These are phyloP conservation scores for Melaleuca quinquenervia DNA, from an alignment of 345 rosid genomes.

Conservation along the genomic window DNA sequence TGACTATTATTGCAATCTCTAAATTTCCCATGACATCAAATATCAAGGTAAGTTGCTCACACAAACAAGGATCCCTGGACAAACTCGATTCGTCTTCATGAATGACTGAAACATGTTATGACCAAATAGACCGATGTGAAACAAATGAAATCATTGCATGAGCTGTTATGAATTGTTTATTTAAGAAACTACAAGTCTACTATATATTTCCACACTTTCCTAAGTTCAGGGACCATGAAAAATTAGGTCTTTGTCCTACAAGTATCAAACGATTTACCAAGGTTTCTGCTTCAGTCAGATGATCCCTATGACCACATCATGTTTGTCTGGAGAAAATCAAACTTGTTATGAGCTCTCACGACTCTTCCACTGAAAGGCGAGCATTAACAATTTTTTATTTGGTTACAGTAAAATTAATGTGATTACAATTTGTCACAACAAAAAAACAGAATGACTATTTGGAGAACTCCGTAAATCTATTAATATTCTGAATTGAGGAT, in stretches of 20 bases:
- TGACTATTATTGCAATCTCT: not conserved
- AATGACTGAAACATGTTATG: not conserved
- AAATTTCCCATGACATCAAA: not conserved
- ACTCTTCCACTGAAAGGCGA: not conserved
- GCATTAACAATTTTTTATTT: not conserved
- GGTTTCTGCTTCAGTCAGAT: not conserved
- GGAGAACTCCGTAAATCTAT: not conserved
- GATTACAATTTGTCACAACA: not conserved
- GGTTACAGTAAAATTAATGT: not conserved
- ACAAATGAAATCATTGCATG: too few relatives aligned
- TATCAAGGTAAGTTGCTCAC: not conserved
- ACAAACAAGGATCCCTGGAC: not conserved
- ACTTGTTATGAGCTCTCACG: not conserved
- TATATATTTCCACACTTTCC: not conserved
- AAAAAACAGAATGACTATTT: not conserved
- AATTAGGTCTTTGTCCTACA: not conserved
- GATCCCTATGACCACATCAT: not conserved
- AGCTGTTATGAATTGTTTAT: not conserved
- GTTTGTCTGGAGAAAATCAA: not conserved
- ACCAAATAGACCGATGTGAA: not conserved
- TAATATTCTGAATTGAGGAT: not conserved
- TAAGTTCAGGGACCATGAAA: not conserved
- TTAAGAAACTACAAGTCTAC: not conserved
- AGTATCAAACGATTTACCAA: not conserved
- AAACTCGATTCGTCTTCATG: not conserved